phyloP scores from a whole-genome alignment of 257 asterid species.

The Solanum bulbocastanum region DNA sequence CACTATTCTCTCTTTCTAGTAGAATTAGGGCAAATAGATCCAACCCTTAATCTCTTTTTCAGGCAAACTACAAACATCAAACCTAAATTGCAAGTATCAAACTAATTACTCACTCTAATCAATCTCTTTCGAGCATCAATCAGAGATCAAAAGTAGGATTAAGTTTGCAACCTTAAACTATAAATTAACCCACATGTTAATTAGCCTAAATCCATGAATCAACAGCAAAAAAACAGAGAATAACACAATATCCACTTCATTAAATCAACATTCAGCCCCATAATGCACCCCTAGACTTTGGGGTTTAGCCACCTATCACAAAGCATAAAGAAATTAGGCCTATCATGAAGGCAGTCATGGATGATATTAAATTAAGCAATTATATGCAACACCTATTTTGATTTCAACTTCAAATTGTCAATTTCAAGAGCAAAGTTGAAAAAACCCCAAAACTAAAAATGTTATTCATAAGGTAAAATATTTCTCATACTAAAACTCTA shows the following conservation, averaged over 20 bases:
- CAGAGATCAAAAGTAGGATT: background rate
- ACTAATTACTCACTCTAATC: background rate
- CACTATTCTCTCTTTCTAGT: background rate
- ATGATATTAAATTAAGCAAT: background rate
- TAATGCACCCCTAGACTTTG: background rate
- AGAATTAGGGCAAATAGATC: background rate
- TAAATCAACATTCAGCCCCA: background rate
- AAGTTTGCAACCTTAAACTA: background rate
- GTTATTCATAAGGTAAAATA: background rate
- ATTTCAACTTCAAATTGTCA: background rate
- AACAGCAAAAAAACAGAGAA: background rate
- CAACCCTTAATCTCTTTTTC: too few relatives aligned
- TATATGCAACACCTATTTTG: background rate
- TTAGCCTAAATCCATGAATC: background rate
- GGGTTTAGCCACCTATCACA: background rate
- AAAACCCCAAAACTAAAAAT: background rate
- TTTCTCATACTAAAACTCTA: background rate
- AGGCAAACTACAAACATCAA: background rate
- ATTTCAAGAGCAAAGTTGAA: background rate
- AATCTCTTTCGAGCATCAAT: background rate
- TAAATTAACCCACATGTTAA: background rate
- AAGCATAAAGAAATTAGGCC: background rate
- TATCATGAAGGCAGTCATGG: background rate
- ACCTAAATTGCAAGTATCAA: background rate
- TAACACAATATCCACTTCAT: background rate